Base-by-base conservation (phyloP, 2,329 filamentous ascomycete genomes). In the Fusarium albidum region DNA sequence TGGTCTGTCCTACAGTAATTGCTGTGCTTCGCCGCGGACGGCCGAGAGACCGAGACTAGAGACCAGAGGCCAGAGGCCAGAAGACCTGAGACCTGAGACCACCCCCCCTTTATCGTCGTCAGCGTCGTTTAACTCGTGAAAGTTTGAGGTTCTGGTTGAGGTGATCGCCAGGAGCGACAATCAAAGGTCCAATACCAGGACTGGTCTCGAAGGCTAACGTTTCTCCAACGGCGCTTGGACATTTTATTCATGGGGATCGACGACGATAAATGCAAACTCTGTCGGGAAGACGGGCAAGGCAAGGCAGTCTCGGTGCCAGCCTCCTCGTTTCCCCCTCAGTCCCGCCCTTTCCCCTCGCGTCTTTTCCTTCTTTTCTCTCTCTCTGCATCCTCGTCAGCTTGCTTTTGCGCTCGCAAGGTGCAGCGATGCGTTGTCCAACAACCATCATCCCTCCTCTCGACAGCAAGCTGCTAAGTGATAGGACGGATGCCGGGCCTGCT, bases 371-470 rank as follows among this genome's bases (percentile, higher is more conserved):
- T n/a, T n/a, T n/a, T n/a, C n/a, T n/a, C 37, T 52, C 46, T 31
- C 51, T 49, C 40, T 37, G 31, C 40, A 26, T 41, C 49, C 37
- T 40, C 29, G 50, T 52, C 38, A 55, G 52, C 63, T 65, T 64
- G 52, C 42, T 66, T 67, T 66, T 62, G 59, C 58, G 58, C 58
- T 64, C 64, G 57, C 49, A 49, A 59, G 52, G 69, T 76, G 75
- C 75, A 76, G 55, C 70, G 74, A 70, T 77, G 75, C 65, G 75
- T 72, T 78, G 75, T 74, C 68, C 69, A 75, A 74, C 78, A 79
- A 71, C 72, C 71, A 71, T 73, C 53, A 73, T 72, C 71, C 71
- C 69, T 75, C 70, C 66, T 71, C 65, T 73, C 70, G 67, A 68
- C 68, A 70, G 58, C 65, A 53, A 67, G 58, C 60, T 57, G 53